Conservation (phyloP, 2,329 filamentous ascomycete genomes). For the Akanthomyces dipterigenus region DNA sequence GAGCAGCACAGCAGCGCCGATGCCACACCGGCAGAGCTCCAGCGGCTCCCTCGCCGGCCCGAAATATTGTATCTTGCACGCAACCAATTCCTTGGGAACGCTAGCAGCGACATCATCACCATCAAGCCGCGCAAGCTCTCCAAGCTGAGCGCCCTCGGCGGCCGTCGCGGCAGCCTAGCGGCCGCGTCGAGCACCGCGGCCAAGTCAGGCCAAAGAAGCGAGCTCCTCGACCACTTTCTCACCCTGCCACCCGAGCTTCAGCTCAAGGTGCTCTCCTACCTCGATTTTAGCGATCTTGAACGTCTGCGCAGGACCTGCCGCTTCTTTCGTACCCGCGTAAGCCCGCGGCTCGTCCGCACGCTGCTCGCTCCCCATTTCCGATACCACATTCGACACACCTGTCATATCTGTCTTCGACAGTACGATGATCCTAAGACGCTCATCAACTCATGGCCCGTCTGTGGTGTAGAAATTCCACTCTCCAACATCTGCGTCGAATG, state of each 20-base stretch:
- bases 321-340: constrained; percentile 29
- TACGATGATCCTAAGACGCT: constrained; percentile 25
- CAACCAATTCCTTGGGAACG: neutral
- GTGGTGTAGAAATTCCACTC: too few relatives aligned
- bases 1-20: neutral
- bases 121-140: neutral
- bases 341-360: constrained; percentile 26
- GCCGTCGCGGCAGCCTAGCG: neutral
- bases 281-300: constrained; percentile 37
- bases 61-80: neutral
- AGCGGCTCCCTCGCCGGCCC: neutral
- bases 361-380: constrained; percentile 28
- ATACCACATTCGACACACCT: constrained; percentile 30
- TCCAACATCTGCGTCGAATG: constrained; percentile 35
- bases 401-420: constrained; percentile 32
- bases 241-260: constrained; percentile 36
- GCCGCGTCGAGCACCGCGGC: neutral
- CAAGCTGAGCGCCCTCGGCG: neutral
- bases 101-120: neutral
- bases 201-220: neutral
- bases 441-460: constrained; percentile 26
- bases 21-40: neutral
- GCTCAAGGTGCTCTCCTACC: constrained; percentile 31
- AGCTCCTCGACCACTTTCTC: constrained; percentile 20
- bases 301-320: constrained; percentile 35